Conservation (phyloP, 2,329 filamentous ascomycete species). For the Penicillium sclerotiorum region DNA sequence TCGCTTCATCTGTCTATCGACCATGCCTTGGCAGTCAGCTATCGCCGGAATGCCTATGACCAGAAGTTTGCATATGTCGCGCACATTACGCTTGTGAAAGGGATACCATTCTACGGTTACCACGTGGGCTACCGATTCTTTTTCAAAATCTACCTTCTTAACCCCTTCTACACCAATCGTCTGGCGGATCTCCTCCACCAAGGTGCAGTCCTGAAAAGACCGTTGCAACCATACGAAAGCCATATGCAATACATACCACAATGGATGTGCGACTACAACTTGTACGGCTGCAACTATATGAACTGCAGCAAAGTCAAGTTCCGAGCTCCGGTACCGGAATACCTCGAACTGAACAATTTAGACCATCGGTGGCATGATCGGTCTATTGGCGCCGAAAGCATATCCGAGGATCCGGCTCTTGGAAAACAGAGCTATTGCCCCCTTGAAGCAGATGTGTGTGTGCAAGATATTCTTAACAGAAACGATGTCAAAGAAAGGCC, state of each 20-base stretch:
- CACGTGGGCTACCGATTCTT: constrained; percentile 89
- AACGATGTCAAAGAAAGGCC: constrained; percentile 72
- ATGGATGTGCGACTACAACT: constrained; percentile 98
- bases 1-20: constrained; percentile 85
- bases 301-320: constrained; percentile 72
- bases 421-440: constrained; percentile 84
- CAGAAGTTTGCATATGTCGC: constrained; percentile 76
- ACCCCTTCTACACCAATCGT: constrained; percentile 82
- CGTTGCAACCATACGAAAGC: constrained; percentile 90
- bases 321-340: constrained; percentile 72
- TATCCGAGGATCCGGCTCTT: constrained; percentile 66
- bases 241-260: constrained; percentile 91
- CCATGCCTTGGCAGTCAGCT: constrained; percentile 82
- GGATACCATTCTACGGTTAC: constrained; percentile 93
- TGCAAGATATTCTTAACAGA: constrained; percentile 85
- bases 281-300: constrained; percentile 91
- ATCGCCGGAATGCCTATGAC: constrained; percentile 73
- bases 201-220: constrained; percentile 79
- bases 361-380: constrained; percentile 78
- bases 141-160: constrained; percentile 92
- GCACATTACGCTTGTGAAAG: constrained; percentile 88
- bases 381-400: constrained; percentile 62
- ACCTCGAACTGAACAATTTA: constrained; percentile 62
- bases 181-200: constrained; percentile 84
- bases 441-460: constrained; percentile 85